A percentile compares a stretch with the other conserved stretches of the same genome.
phyloP scores from a whole-genome alignment of 2,329 filamentous ascomycete genomes.

The Fragosphaeria purpurea region DNA sequence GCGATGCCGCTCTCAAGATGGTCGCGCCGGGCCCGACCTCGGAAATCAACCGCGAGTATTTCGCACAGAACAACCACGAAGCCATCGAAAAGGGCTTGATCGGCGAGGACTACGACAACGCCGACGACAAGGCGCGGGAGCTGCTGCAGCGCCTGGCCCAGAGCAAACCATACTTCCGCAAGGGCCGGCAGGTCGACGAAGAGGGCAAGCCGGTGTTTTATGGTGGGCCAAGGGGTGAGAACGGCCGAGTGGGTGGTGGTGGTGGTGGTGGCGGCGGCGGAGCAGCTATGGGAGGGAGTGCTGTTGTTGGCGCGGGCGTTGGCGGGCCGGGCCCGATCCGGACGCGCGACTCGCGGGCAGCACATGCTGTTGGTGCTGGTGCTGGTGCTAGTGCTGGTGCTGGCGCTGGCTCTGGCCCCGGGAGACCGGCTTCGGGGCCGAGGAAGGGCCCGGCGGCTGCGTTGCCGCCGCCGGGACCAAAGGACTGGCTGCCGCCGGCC shows the following conservation, averaged over 20 bases:
- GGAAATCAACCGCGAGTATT: conserved; percentile 92
- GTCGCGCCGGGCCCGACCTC: conserved; percentile 87
- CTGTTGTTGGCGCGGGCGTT: conserved; percentile 43
- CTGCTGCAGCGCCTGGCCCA: conserved; percentile 73
- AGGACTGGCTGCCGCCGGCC: conserved; percentile 75
- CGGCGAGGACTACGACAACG: conserved; percentile 89
- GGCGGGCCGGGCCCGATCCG: conserved; percentile 69
- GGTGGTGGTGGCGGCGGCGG: background rate
- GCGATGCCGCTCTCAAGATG: conserved; percentile 96
- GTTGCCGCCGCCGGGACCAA: conserved; percentile 67
- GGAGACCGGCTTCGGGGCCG: conserved; percentile 32
- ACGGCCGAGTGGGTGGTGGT: conserved; percentile 19
- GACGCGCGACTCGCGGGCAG: conserved; percentile 54
- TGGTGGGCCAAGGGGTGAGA: conserved; percentile 17
- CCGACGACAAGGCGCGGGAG: conserved; percentile 91
- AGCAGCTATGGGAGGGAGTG: conserved; percentile 29
- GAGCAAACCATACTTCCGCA: conserved; percentile 92
- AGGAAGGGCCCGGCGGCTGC: conserved; percentile 53
- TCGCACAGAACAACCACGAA: conserved; percentile 92
- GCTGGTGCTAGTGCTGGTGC: conserved; percentile 39
- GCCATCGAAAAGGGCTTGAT: conserved; percentile 82
- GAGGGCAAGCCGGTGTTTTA: conserved; percentile 30
- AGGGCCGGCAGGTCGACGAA: conserved; percentile 65
- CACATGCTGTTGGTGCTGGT: conserved; percentile 37
- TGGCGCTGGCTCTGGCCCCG: conserved; percentile 36